Evolutionary conservation across 2,329 filamentous ascomycete species (phyloP).

Genomic region (Fusarium neocosmosporiellum): DNA sequence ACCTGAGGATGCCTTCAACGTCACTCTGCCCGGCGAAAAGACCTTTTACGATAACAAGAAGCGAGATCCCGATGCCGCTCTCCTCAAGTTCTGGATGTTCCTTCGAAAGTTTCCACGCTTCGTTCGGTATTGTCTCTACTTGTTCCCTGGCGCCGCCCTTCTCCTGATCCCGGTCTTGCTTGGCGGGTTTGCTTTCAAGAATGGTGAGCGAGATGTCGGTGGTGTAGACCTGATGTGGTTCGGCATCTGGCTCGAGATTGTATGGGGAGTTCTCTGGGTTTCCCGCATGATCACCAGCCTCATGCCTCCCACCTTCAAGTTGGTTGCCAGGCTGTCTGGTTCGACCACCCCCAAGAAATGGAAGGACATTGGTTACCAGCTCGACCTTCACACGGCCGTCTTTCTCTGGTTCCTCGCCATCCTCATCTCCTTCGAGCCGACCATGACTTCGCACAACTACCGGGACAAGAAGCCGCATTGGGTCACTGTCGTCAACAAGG

Average conservation of each 20-base stretch:
- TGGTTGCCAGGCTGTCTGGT: conserved; percentile 75
- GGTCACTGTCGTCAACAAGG: conserved; percentile 84
- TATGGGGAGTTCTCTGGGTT: conserved; percentile 93
- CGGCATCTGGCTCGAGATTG: conserved; percentile 91
- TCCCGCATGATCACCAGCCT: conserved; percentile 66
- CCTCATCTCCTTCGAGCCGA: conserved; percentile 86
- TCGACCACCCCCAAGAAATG: conserved; percentile 94
- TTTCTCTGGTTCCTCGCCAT: conserved; percentile 95
- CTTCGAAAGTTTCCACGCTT: conserved; percentile 63
- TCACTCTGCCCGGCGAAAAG: conserved; percentile 39
- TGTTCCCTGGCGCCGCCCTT: conserved; percentile 57
- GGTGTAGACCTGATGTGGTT: conserved; percentile 87
- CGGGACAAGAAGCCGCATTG: conserved; percentile 64
- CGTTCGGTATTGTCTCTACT: conserved; percentile 61
- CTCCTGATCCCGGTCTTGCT: conserved; percentile 61
- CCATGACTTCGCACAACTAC: conserved; percentile 70
- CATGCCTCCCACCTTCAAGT: conserved; percentile 59
- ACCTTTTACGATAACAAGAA: conserved; percentile 42
- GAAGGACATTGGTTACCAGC: conserved; percentile 85
- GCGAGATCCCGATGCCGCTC: conserved; percentile 47
- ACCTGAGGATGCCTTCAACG: conserved; percentile 61
- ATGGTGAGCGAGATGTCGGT: conserved; percentile 60
- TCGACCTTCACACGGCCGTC: conserved; percentile 86
- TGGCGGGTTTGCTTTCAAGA: conserved; percentile 53
- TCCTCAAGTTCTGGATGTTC: conserved; percentile 57